Base-by-base conservation (phyloP, 352 stramenopile genomes). In the Globisporangium splendens region DNA sequence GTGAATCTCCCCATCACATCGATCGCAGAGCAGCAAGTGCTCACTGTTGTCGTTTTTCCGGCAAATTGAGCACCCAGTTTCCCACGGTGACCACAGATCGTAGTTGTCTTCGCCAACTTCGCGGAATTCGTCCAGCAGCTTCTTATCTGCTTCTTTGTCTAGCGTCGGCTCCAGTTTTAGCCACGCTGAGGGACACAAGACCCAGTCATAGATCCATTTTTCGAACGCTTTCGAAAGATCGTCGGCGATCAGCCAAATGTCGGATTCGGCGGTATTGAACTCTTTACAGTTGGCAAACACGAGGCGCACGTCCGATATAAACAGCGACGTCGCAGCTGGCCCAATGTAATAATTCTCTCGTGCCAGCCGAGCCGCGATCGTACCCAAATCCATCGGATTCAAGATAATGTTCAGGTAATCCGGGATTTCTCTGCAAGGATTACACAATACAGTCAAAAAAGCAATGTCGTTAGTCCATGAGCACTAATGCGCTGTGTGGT, bases 331-430 rank as follows among this genome's bases (percentile, higher is more conserved):
- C 0, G 72, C 82, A 5, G 82, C 82, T 20, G 85, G 79, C 12
- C 87, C 86, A 50, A 90, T 57, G 55, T 96, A 94, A 65, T 94
- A 93, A 56, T 70, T 94, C 60, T 94, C 86, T 12, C 85, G 70
- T 33, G 69, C 75, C 52, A 95, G 56, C 35, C 87, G 70, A 5
- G 77, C 82, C 8, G 64, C 63, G 57, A 96, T 91, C 0, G 87
- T 88, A 28, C 87, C 85, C n/a, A 96, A 67, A 65, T 96, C 87
- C 70, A 96, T 94, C 17, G 87, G 87, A 62, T 95, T 96, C 12
- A 70, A 75, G 42, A 96, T 94, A 41, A 91, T 71, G 56, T 95
- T 93, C 21, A 95, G 59, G 59, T 96, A 96, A 52, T 95, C 87
- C 8, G 85, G 72, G 21, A 92, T 63, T n/a, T 90, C 81, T 46